Conservation (phyloP, 139 green algal genomes). For the Auxenochlorella pyrenoidosa region DNA sequence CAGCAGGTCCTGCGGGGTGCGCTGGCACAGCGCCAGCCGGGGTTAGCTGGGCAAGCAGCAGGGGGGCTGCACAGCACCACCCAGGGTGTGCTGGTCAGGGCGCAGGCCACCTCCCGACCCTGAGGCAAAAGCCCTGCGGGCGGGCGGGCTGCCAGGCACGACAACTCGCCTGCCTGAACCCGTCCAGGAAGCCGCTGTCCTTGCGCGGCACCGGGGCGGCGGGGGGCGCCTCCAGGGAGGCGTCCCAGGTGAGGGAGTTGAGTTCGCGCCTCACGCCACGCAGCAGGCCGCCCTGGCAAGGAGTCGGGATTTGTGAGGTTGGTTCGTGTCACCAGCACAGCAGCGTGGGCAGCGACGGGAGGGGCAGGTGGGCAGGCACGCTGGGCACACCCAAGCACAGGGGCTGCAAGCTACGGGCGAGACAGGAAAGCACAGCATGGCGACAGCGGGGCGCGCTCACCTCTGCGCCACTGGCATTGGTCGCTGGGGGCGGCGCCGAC, state of each 20-base stretch:
- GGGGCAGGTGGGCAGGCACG: background rate
- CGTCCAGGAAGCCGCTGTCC: conserved; percentile 4
- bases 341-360: background rate
- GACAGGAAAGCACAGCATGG: too few species aligned
- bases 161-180: background rate
- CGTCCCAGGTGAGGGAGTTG: conserved; percentile 30
- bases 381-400: too few species aligned
- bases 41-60: too few species aligned
- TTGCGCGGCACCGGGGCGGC: background rate
- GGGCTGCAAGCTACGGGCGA: too few species aligned
- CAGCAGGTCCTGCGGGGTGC: conserved; percentile 1
- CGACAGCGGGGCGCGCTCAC: background rate
- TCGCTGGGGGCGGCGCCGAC: too few species aligned
- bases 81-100: too few species aligned
- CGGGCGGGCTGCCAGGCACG: too few species aligned
- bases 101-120: too few species aligned
- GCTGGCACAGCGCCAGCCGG: too few species aligned
- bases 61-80: too few species aligned
- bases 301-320: background rate
- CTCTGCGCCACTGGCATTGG: background rate
- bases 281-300: conserved; percentile 5
- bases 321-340: too few species aligned
- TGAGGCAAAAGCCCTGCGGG: too few species aligned
- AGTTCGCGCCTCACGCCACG: background rate
- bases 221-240: conserved; percentile 12